Conservation (phyloP, 2,329 filamentous ascomycete species). For the Venturia pyrina region DNA sequence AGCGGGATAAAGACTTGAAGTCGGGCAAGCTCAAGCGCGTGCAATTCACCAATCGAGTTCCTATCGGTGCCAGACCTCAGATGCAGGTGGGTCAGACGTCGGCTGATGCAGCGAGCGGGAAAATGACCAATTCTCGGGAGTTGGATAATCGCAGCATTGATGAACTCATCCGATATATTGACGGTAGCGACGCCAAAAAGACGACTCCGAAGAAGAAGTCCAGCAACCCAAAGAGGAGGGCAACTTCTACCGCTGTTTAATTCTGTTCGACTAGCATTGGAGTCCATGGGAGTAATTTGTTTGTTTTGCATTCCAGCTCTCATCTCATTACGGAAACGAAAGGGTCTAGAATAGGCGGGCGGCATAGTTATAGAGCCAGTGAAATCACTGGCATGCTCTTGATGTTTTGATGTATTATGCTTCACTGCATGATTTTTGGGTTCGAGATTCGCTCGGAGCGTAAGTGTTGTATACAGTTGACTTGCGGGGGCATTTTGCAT, state of each 20-base stretch:
- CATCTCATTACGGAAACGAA: not conserved
- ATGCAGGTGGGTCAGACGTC: slow-evolving; percentile 22
- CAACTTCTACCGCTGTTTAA: slow-evolving; percentile 2
- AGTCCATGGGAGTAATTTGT: not conserved
- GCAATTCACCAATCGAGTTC: slow-evolving; percentile 42
- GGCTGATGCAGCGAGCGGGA: slow-evolving; percentile 14
- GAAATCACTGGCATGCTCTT: not conserved
- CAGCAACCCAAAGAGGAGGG: slow-evolving; percentile 8
- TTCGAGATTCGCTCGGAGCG: not conserved
- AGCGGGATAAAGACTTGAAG: slow-evolving; percentile 67
- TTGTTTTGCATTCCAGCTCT: slow-evolving; percentile 4
- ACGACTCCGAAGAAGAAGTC: slow-evolving; percentile 4
- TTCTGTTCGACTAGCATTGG: not conserved
- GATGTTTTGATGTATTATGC: not conserved
- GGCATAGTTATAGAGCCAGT: not conserved
- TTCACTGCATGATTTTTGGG: not conserved
- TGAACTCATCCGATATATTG: slow-evolving; percentile 88
- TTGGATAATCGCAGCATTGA: slow-evolving; percentile 80
- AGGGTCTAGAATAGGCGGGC: not conserved
- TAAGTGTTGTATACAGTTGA: not conserved
- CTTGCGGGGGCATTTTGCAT: not conserved
- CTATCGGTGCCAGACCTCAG: slow-evolving; percentile 19
- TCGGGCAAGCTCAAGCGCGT: slow-evolving; percentile 59
- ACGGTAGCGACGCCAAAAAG: slow-evolving; percentile 47
- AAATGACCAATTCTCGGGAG: slow-evolving; percentile 33